A percentile compares a stretch with the other conserved stretches of the same genome.
Conservation (phyloP, 352 stramenopile species). For the Pythium sp. region DNA sequence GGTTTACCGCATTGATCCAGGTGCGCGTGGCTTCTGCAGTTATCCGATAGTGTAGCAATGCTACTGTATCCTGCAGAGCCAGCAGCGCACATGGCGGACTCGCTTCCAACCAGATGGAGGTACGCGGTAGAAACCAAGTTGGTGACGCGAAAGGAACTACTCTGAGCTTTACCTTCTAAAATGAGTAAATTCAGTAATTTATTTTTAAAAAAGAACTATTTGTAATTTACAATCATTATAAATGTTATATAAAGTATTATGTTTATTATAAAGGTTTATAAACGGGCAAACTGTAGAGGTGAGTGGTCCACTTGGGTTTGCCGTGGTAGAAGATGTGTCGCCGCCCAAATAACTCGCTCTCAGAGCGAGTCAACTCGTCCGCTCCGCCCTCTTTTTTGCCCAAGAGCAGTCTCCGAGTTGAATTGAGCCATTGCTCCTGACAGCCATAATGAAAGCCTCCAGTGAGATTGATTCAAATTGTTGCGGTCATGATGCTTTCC, state of each 20-base stretch:
- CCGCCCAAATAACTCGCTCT: not conserved
- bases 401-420: not conserved
- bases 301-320: not conserved
- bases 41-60: not conserved
- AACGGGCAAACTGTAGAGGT: not conserved
- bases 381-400: not conserved
- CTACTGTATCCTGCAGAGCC: not conserved
- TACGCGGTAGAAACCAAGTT: not conserved
- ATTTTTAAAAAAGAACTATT: not conserved
- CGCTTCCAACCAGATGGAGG: conserved; percentile 1
- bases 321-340: not conserved
- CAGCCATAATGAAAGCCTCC: not conserved
- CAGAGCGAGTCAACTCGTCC: too few species aligned
- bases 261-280: not conserved
- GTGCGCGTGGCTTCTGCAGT: not conserved
- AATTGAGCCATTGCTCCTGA: too few species aligned
- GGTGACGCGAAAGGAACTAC: not conserved
- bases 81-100: conserved; percentile 3
- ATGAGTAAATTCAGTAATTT: not conserved
- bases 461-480: not conserved
- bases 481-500: not conserved
- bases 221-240: too few species aligned
- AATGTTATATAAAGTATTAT: too few species aligned
- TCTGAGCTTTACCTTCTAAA: too few species aligned
- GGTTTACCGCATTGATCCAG: not conserved